Base-by-base conservation (phyloP, 1,139 yeast genomes). In the Saccharomyces hybrid region DNA sequence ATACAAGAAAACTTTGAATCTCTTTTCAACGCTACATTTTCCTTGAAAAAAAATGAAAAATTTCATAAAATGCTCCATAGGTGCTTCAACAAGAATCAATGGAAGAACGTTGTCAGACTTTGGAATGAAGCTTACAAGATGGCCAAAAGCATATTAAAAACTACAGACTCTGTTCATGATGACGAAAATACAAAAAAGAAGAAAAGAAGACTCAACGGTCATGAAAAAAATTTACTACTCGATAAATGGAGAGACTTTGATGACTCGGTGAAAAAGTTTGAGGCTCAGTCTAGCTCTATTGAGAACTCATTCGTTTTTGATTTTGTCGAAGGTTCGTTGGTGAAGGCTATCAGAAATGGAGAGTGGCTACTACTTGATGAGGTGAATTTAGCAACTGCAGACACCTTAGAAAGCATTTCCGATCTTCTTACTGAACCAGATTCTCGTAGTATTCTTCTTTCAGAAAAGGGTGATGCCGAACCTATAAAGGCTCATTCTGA, bases 331-430 rank as follows among this genome's bases (percentile, higher is more conserved):
- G 99, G 99, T 54, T 81, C 97, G 0, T 75, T 95, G 34, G 95
- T 93, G 6, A 85, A 87, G 61, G 98, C 99, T 1, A 90, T 93
- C 2, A 79, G 89, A 62, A 84, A 87, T 59, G 99, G 99, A 51
- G 96, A 91, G 59, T 95, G 99, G 99, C 76, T 95, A 42, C 75
- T 95, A 52, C 73, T 95, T 31, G 99, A 95, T 77, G 99, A 95
- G 74, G 82, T 95, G 64, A 95, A 95, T 70, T 76, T 95, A 62
- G 99, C 99, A 0, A 82, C 97, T 5, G 82, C 97, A 0, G 99
- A 95, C 66, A 93, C 99, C 1, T 75, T 95, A 42, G 99, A 95
- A 68, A 87, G 96, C 64, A 88, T 95, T 49, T 83, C 96, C 1
- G 99, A 93, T 64, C 75, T 93, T 52, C 75, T 95, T 20, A 78